A percentile compares a stretch with the other conserved stretches of the same genome.
Conservation (phyloP, 305 asterid genomes). For the Lippia alba region DNA sequence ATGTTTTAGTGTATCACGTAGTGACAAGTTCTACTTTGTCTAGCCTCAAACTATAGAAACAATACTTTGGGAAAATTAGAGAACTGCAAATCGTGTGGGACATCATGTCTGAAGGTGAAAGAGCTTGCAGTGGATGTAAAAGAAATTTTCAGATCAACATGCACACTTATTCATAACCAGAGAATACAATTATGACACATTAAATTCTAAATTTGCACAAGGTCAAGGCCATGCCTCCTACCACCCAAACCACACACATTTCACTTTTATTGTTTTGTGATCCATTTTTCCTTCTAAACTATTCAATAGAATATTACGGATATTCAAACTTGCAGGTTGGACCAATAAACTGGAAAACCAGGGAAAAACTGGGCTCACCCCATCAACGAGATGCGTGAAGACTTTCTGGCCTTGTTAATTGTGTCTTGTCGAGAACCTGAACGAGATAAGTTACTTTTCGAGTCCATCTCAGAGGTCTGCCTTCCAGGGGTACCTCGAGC, state of each 20-base stretch:
- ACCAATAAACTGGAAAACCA: conserved; percentile 7
- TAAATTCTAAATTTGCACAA: not conserved
- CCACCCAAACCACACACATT: not conserved
- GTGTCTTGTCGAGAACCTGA: conserved; percentile 48
- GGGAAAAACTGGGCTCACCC: conserved; percentile 56
- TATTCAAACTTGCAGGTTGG: not conserved
- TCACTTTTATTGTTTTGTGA: too few relatives aligned
- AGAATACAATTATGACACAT: not conserved
- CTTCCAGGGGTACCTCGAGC: conserved; percentile 62
- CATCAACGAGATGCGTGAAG: conserved; percentile 63
- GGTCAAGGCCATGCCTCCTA: not conserved
- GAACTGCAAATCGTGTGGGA: not conserved
- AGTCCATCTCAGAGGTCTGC: conserved; percentile 48
- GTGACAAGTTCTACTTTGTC: conserved; percentile 15
- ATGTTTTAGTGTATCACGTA: not conserved
- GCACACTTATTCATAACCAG: not conserved
- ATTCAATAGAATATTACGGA: not conserved
- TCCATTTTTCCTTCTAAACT: not conserved
- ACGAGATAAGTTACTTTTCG: conserved; percentile 41
- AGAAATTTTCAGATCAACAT: not conserved
- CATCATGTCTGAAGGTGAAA: not conserved
- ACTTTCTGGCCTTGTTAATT: conserved; percentile 59
- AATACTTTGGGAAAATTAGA: not conserved
- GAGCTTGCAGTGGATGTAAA: not conserved
- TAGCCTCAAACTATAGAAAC: conserved; percentile 2